phyloP scores from a whole-genome alignment of 345 rosid genomes.

The Eucalyptus grandis region DNA sequence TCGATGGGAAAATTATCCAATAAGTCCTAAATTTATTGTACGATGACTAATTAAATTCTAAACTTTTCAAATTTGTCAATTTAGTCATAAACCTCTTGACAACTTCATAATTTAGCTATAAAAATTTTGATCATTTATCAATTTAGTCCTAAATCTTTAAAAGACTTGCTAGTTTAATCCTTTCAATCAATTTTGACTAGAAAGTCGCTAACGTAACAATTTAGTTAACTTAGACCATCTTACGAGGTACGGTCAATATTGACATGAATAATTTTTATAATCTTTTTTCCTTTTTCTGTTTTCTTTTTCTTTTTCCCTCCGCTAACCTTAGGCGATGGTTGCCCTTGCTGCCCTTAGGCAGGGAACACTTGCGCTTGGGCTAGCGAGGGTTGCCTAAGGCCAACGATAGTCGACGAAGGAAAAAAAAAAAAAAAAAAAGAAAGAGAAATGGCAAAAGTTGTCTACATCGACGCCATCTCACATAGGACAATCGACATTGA shows the following conservation, averaged over 20 bases:
- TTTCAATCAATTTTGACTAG: accelerated
- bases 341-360: background rate
- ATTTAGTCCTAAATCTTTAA: no score
- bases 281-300: no score
- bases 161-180: no score
- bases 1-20: accelerated
- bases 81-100: background rate
- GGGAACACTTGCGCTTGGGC: accelerated
- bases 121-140: accelerated
- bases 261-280: no score
- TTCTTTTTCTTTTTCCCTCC: no score
- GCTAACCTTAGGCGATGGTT: background rate
- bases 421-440: no score
- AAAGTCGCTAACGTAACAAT: accelerated
- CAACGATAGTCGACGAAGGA: accelerated
- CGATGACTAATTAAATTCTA: no score
- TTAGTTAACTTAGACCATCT: background rate
- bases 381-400: background rate
- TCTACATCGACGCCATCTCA: no score
- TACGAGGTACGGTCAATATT: accelerated
- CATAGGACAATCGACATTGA: background rate
- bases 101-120: background rate
- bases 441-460: background rate
- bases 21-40: background rate
- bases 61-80: background rate